Conservation (phyloP, 2,329 filamentous ascomycete species). For the Fusarium graminum region DNA sequence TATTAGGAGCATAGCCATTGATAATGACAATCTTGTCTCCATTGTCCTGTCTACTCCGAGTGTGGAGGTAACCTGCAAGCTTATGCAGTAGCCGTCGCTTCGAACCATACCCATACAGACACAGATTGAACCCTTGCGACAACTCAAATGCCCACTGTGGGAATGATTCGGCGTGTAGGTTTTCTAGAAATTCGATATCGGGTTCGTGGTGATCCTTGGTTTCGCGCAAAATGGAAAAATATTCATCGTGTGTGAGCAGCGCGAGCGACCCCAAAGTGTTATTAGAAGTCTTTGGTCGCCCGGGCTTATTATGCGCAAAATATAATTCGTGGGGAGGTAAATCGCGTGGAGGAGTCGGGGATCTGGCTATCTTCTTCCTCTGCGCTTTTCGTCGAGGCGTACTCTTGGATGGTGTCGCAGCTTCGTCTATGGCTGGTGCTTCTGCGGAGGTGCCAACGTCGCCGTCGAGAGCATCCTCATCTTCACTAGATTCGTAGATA, state of each 20-base stretch:
- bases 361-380: constrained; percentile 60
- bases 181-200: constrained; percentile 78
- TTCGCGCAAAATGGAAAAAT: constrained; percentile 75
- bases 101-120: constrained; percentile 92
- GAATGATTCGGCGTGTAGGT: constrained; percentile 84
- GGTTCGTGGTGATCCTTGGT: constrained; percentile 76
- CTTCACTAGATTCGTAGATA: constrained; percentile 72
- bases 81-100: constrained; percentile 81
- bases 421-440: constrained; percentile 50
- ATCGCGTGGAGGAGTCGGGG: constrained; percentile 83
- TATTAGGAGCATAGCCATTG: constrained; percentile 82
- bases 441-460: constrained; percentile 35
- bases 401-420: constrained; percentile 61
- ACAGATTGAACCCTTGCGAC: constrained; percentile 86
- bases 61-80: constrained; percentile 78
- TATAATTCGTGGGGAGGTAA: constrained; percentile 91
- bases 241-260: constrained; percentile 91
- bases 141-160: constrained; percentile 95
- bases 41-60: constrained; percentile 49
- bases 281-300: constrained; percentile 84
- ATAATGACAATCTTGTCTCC: constrained; percentile 76
- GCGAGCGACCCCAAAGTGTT: constrained; percentile 82
- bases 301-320: constrained; percentile 91
- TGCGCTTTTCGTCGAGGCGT: constrained; percentile 50
- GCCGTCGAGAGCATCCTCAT: constrained; percentile 58